Base-by-base conservation (phyloP, 345 rosid species). In the Gossypium ekmanianum region DNA sequence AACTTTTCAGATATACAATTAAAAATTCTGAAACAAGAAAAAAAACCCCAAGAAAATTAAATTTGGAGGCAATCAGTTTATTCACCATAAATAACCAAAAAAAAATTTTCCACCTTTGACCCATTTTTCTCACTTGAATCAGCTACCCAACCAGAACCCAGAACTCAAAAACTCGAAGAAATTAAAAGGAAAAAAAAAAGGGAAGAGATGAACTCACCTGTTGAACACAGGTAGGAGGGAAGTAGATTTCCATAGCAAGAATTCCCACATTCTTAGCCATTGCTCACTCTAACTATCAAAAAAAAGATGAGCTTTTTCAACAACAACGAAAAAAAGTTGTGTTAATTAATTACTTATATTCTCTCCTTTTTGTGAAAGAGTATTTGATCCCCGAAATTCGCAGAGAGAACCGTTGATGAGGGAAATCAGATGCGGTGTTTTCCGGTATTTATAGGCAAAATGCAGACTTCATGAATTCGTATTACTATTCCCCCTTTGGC, bases 181-280 rank as follows among this genome's bases (percentile, higher is more conserved):
- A 9, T 9, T 11, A 12, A 12, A 24, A 59, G 27, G 1, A 5
- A 24, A 7, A 59, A 75, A 26, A 54, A 41, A 75, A 66, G 61
- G 74, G 20, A 75, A 72, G 56, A 51, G 20, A 57, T 0, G 57
- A 66, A 10, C 51, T 68, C 1, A 93, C 99, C 97, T 96, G 99
- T 74, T 88, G 95, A 84, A 96, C 85, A 79, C 90, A 96, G 75
- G 95, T 87, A 12, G 97, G 97, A 83, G 99, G 99, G 85, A 96
- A 96, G 82, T 96, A 96, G 82, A 96, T 92, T 62, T 96, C 98
- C 85, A 93, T 74, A 75, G 99, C 98, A 68, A 96, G 84, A 79
- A 96, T 88, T 74, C 99, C 99, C 47, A 96, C 98, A 87, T 96
- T 92, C 90, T 89, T 89, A 68, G 95, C 91, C 99, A 96, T 96